Conservation (phyloP, 2,329 filamentous ascomycete genomes). For the Magnaporthiopsis poae region DNA sequence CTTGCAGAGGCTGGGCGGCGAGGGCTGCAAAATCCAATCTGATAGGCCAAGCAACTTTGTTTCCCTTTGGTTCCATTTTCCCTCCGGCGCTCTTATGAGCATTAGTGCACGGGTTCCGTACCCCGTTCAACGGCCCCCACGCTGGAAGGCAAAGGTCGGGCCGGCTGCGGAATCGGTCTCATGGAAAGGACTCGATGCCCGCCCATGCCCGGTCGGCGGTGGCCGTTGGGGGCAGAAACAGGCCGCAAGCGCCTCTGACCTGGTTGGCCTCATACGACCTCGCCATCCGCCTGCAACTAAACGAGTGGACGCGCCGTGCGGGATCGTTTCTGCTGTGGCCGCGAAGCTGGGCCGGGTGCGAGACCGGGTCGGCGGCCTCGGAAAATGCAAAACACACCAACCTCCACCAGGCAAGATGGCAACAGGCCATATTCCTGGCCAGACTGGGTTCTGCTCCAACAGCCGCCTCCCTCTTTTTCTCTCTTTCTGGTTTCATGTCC, state of each 20-base stretch:
- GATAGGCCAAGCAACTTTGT: too few relatives aligned
- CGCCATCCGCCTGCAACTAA: neutral
- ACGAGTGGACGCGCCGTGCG: neutral
- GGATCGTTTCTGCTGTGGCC: neutral
- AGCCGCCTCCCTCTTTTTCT: neutral
- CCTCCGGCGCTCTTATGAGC: too few relatives aligned
- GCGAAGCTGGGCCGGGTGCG: neutral
- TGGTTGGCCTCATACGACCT: neutral
- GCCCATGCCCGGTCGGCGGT: neutral
- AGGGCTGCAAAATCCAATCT: too few relatives aligned
- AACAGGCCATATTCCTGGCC: neutral
- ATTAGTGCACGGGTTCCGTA: too few relatives aligned
- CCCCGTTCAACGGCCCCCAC: neutral
- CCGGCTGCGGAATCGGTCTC: neutral
- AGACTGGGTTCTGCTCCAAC: neutral
- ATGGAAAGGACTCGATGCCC: neutral
- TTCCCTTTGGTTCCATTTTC: too few relatives aligned
- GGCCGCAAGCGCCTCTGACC: neutral
- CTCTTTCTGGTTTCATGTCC: neutral
- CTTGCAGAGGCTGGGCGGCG: too few relatives aligned
- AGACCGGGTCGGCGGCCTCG: neutral
- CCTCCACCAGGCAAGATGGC: neutral
- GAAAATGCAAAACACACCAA: neutral
- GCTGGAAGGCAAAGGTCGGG: neutral
- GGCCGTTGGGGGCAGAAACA: neutral